phyloP scores from a whole-genome alignment of 2,329 filamentous ascomycete species.

The Zasmidium angulare region DNA sequence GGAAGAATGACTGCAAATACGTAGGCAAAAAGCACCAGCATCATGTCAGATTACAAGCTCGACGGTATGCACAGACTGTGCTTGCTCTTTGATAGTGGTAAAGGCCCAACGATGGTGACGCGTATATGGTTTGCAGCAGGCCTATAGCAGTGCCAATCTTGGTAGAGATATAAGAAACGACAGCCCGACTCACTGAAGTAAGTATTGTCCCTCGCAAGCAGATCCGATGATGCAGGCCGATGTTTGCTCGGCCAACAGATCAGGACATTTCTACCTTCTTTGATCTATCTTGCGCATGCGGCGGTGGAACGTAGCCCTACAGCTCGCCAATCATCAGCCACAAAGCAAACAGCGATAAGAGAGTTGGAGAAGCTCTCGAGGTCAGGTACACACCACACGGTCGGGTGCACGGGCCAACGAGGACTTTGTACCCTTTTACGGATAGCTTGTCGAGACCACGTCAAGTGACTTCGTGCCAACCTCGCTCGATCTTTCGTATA shows the following conservation, averaged over 20 bases:
- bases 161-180: not conserved
- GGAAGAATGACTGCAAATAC: not conserved
- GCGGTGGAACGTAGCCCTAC: not conserved
- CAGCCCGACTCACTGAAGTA: not conserved
- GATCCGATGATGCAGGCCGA: not conserved
- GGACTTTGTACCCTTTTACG: not conserved
- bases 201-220: not conserved
- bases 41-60: not conserved
- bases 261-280: constrained; percentile 1
- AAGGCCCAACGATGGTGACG: too few species aligned
- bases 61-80: too few species aligned
- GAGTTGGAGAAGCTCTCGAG: not conserved
- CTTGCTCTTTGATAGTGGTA: too few species aligned
- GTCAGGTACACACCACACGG: not conserved
- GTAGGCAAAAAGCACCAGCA: not conserved
- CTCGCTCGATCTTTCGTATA: not conserved
- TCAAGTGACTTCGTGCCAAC: not conserved
- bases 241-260: not conserved
- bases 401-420: not conserved
- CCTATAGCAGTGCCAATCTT: too few species aligned
- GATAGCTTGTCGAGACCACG: not conserved
- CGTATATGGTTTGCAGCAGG: too few species aligned
- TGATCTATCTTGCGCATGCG: not conserved
- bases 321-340: not conserved
- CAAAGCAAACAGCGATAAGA: not conserved